Base-by-base conservation (phyloP, 2,329 filamentous ascomycete species). In the Domatiomyces catenatus region DNA sequence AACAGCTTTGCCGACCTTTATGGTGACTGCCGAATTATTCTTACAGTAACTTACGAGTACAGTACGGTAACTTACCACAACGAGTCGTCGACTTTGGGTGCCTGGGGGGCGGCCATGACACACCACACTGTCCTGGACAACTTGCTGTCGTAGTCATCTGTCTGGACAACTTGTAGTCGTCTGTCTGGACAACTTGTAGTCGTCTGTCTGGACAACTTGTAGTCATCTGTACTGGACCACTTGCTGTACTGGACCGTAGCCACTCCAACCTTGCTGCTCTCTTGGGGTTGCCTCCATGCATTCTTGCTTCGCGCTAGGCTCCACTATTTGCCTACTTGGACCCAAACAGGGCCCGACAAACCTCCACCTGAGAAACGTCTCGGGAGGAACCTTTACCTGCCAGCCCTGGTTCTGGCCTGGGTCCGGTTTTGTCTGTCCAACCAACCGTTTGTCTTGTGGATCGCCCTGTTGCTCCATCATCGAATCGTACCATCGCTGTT, bases 391-490 rank as follows among this genome's bases (percentile, higher is more conserved):
- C 32, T 39, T 39, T 39, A 39, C 32, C 3, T 39, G 12, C 32
- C 32, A 39, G 32, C 2, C 32, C 32, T 39, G 32, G 32, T 39
- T 39, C 32, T 39, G 12, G 32, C 32, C 32, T 39, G 32, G 32
- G 10, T 15, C 32, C 10, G 32, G 10, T 15, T 39, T 39, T 45
- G 18, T n/a, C 43, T 45, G 43, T 45, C 19, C 43, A 20, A 45
- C 55, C 49, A 51, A 54, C 53, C 55, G 53, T 53, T 53, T 57
- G 55, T 53, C 52, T 52, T 50, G 51, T 52, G 52, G 52, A 53
- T 54, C 55, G 53, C 47, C 52, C 53, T 42, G 42, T 42, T 47
- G 18, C 48, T 36, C 46, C 42, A 46, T 48, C 53, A 36, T 55
- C 53, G 53, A 57, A 57, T 55, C 55, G 53, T 57, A 54, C 48